Evolutionary conservation across 192 early-diverging fungal genomes (phyloP), one percentile per base, ranked within the genome.

Genomic region (Linderina pennispora): DNA sequence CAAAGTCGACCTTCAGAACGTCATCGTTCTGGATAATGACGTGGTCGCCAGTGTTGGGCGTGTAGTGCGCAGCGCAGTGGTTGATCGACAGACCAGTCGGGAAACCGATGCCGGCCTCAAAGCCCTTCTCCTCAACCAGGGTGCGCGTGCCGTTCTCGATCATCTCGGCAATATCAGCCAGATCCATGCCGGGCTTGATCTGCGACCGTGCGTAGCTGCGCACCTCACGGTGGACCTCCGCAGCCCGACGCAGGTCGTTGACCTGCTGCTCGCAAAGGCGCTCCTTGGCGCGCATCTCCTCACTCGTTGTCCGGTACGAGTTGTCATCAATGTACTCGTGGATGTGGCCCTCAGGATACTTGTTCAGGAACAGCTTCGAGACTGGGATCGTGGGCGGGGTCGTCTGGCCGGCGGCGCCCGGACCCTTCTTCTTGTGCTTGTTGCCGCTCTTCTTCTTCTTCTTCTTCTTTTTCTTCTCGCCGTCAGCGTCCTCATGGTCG

Each of bases 1-100:
- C 96, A 75, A 99, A 89, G 62, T 99, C 96, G 17, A 99, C 75
- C 81, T 99, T 99, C 74, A 91, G 79, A 8, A 99, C 92, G 74
- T 97, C 94, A 33, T 82, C 91, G 33, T 92, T 77, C 44, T 80
- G 42, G 37, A 99, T 43, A 2, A 96, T 88, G 5, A 89, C 92
- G 45, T 81, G 87, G 52, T 99, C 94, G 7, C 96, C 94, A n/a
- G 88, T 79, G 57, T 97, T 99, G 2, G 96, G 96, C 18, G 96
- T 97, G 51, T 87, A 99, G 54, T 99, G 96, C 9, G 96, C 96
- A 8, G 96, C 96, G 48, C 88, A 88, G 54, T 97, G 80, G 59
- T 99, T 97, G 21, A 97, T 50, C 1, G 93, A 97, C 42, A 80
- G 77, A 17, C 96, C 96, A 4, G 92, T 97, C 10, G 96, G 96